Conservation (phyloP, 2,329 filamentous ascomycete species). For the Colletotrichum sp. region DNA sequence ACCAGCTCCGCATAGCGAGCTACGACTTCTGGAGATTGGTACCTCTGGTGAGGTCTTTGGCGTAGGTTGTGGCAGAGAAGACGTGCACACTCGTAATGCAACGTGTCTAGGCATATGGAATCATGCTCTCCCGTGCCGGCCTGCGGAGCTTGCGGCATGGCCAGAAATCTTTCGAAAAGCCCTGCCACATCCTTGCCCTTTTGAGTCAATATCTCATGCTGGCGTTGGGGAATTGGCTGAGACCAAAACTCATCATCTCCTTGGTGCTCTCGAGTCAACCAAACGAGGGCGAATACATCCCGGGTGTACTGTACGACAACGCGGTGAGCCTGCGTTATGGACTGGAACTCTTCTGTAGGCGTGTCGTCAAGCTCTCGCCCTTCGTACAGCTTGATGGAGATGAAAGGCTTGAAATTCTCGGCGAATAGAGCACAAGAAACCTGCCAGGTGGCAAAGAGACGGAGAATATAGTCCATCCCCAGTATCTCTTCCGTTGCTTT, state of each 20-base stretch:
- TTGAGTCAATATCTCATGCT: conserved; percentile 23
- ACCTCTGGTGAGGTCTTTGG: neutral
- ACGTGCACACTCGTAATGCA: conserved; percentile 9
- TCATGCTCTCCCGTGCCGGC: conserved; percentile 1
- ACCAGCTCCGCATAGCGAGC: conserved; percentile 1
- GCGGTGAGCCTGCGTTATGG: conserved; percentile 22
- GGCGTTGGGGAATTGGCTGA: conserved; percentile 15
- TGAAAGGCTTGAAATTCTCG: conserved; percentile 23
- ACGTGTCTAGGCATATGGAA: conserved; percentile 12
- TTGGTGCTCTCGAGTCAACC: conserved; percentile 19
- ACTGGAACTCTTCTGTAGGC: conserved; percentile 9
- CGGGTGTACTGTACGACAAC: conserved; percentile 26
- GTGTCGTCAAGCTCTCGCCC: conserved; percentile 19
- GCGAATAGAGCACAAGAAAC: conserved; percentile 24
- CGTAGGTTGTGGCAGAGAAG: conserved; percentile 7
- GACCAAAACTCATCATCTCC: conserved; percentile 22
- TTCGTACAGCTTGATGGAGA: conserved; percentile 23
- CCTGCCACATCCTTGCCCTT: conserved; percentile 11
- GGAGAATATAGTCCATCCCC: conserved; percentile 25
- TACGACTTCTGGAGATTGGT: neutral
- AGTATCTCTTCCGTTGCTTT: neutral
- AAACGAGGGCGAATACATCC: conserved; percentile 26
- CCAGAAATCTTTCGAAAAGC: conserved; percentile 19
- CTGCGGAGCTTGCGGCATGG: neutral
- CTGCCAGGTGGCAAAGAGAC: conserved; percentile 27